Evolutionary conservation across 495 filamentous ascomycete species (phyloP), one percentile per base, ranked within the genome.

Genomic region (Cercophora sp.): DNA sequence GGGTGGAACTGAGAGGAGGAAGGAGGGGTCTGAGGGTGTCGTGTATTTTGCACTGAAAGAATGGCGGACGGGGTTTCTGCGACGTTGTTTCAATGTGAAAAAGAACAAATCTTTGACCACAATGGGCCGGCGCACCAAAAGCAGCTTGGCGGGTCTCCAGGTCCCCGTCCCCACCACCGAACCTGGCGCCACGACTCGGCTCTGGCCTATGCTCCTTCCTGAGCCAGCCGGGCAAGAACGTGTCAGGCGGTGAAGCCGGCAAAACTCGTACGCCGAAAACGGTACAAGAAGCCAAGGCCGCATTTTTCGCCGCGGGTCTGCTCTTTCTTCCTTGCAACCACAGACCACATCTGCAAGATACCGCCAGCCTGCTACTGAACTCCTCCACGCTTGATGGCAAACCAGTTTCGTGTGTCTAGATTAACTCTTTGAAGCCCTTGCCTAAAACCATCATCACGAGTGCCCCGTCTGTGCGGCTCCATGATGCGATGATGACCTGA

Each of bases 371-470:
- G 79, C 78, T 62, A 55, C 47, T 55, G 40, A 51, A 50, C 56
- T 36, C 57, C 63, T 60, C 78, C 70, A 87, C 83, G 85, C 82
- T 76, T n/a, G 76, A 86, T 90, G 86, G 77, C 84, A n/a, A n/a
- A n/a, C n/a, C n/a, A n/a, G 82, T 88, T 77, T 91, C 86, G 84
- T 88, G 83, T 79, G 92, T 77, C 72, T 64, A 74, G 74, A 75
- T 68, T 54, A 55, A 75, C 73, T 71, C 54, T 54, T 51, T 55
- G 43, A 73, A 52, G 76, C 82, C 86, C 82, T 87, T 85, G 89
- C 54, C 80, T 89, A 97, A 97, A 97, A 97, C 92, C 92, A 90
- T 96, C 83, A 84, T 89, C 86, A 89, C 87, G 92, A 97, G 92
- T 87, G 88, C 84, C 85, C 75, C 79, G 60, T 67, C 77, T 69